Conservation (phyloP, 1,139 yeast genomes). For the Dujonia santamariae region DNA sequence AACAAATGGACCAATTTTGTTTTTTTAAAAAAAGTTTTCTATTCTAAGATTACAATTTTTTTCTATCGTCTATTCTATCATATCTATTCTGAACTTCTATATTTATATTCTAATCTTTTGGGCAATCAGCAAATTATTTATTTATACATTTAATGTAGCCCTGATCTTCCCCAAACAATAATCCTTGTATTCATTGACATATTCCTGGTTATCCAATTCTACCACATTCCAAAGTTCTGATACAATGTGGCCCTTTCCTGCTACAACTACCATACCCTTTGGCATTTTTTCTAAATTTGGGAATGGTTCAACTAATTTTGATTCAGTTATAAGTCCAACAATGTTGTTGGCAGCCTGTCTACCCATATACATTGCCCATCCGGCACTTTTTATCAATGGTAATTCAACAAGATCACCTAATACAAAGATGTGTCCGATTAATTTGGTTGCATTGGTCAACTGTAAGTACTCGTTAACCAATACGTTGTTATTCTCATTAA, state of each 20-base stretch:
- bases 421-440: constrained; percentile 28
- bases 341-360: constrained; percentile 41
- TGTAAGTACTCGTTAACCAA: constrained; percentile 38
- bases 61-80: background rate
- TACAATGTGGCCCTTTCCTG: constrained; percentile 39
- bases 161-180: constrained; percentile 20
- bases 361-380: constrained; percentile 49
- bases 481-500: constrained; percentile 26
- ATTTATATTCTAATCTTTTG: no score
- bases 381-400: constrained; percentile 44
- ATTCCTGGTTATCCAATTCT: constrained; percentile 32
- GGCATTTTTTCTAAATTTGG: constrained; percentile 36
- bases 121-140: background rate
- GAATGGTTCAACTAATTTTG: constrained; percentile 30
- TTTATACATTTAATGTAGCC: constrained; percentile 12
- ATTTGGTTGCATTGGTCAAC: constrained; percentile 16
- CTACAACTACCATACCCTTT: constrained; percentile 43
- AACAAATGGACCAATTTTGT: no score
- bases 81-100: background rate
- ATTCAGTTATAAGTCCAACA: constrained; percentile 25
- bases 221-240: constrained; percentile 36
- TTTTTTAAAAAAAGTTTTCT: no score
- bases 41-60: no score
- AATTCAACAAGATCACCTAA: constrained; percentile 42
- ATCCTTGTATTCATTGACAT: constrained; percentile 39